phyloP scores from a whole-genome alignment of 1,284 basidiomycete species.

The Rhodofomes roseus region DNA sequence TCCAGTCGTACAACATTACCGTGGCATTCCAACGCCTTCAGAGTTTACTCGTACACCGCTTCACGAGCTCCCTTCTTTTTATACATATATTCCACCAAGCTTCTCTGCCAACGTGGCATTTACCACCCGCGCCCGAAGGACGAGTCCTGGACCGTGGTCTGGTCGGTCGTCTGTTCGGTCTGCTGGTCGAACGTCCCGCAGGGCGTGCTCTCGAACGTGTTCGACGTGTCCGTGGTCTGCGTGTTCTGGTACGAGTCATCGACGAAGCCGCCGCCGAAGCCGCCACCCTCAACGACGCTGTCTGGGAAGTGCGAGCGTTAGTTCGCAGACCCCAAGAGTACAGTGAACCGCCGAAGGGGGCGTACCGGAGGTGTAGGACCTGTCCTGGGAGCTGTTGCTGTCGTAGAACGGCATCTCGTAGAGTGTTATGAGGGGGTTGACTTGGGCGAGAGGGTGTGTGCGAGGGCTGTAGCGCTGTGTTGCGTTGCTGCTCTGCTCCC shows the following conservation, averaged over 20 bases:
- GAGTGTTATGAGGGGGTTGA: not conserved
- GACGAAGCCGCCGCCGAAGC: not conserved
- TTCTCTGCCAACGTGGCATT: not conserved
- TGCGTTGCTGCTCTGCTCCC: not conserved
- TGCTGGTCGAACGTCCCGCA: not conserved
- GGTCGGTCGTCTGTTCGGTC: not conserved
- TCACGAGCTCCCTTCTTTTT: too few species aligned
- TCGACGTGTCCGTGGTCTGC: not conserved
- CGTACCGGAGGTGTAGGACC: not conserved
- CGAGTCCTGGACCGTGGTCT: not conserved
- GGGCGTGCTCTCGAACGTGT: not conserved
- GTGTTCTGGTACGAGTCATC: not conserved
- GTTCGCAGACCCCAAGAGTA: too few species aligned
- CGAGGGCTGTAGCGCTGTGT: not conserved
- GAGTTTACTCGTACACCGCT: too few species aligned
- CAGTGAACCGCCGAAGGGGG: too few species aligned
- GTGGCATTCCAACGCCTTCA: too few species aligned
- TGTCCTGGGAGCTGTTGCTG: not conserved
- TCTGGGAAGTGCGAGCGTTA: too few species aligned
- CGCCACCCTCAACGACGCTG: not conserved
- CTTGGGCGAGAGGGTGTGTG: not conserved
- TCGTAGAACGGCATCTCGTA: not conserved
- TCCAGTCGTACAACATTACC: too few species aligned
- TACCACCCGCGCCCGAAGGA: not conserved
- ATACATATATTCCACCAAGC: too few species aligned